Conservation (phyloP, 1,284 basidiomycete genomes). For the Pseudozyma flocculosa region DNA sequence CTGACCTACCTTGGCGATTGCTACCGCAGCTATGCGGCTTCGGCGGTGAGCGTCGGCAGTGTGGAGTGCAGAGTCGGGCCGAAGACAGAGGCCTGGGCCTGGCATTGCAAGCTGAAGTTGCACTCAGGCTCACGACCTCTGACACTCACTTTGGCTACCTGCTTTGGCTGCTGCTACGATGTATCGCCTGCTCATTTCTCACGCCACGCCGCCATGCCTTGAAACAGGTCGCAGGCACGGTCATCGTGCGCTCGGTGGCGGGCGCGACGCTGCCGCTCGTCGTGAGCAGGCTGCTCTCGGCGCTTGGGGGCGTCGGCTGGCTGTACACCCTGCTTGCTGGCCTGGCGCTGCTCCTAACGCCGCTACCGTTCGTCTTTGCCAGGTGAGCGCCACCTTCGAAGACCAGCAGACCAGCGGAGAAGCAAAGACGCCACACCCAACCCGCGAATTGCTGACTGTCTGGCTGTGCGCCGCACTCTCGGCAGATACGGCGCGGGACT, state of each 20-base stretch:
- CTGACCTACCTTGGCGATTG: conserved; percentile 31
- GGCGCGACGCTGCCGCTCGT: conserved; percentile 27
- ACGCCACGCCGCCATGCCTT: too few relatives aligned
- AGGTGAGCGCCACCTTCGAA: background rate
- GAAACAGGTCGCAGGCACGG: conserved; percentile 29
- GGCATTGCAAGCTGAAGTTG: too few relatives aligned
- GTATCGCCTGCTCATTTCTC: too few relatives aligned
- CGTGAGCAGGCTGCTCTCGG: conserved; percentile 18
- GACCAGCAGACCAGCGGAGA: too few relatives aligned
- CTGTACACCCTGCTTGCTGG: conserved; percentile 26
- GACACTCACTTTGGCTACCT: too few relatives aligned
- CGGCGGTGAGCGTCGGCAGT: conserved; percentile 11
- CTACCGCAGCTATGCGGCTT: conserved; percentile 27
- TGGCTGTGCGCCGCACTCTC: too few relatives aligned
- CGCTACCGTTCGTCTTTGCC: conserved; percentile 9
- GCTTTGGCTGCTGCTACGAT: too few relatives aligned
- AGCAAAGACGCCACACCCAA: too few relatives aligned
- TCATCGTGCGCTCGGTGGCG: conserved; percentile 24
- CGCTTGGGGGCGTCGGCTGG: conserved; percentile 22
- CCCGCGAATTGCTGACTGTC: too few relatives aligned
- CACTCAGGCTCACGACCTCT: too few relatives aligned
- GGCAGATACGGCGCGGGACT: too few relatives aligned
- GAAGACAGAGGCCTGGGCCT: background rate
- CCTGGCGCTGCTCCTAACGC: conserved; percentile 15
- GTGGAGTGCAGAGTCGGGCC: background rate